Base-by-base conservation (phyloP, 2,329 filamentous ascomycete species). In the Neofusicoccum kwambonambiense region DNA sequence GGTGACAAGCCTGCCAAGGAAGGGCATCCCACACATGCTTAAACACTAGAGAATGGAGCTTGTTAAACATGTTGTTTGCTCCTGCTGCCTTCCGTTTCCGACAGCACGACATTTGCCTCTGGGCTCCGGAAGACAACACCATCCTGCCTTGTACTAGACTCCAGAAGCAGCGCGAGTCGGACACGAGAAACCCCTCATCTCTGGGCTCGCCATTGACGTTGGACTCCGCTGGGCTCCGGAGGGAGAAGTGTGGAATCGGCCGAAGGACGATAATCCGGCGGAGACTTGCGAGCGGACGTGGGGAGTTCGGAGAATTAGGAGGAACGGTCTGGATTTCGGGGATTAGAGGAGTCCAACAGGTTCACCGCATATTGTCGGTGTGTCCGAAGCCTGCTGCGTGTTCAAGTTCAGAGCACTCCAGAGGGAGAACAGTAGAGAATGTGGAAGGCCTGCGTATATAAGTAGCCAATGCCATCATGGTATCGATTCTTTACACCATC, bases 1-100 rank as follows among this genome's bases (percentile, higher is more conserved):
- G 56, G 56, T 58, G 56, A 58, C 56, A 58, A 58, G 56, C 41
- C 17, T 13, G 56, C 56, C 56, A 58, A 58, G 56, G 42, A 45
- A 1, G 41, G 22, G 31, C 50, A 35, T 52, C 15, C 50, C 15
- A 37, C 50, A 52, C 50, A 47, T 58, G 22, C 54, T 45, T 45
- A 17, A 57, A 44, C 17, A 22, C 52, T n/a, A 42, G 15, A 6
- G 12, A 9, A n/a, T 5, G 3, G 39, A 27, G 39, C 47, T 31
- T 57, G 37, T 54, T 35, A 22, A 39, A 56, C 52, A 27, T 37
- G n/a, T 3, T 47, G 31, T 45, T 47, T 58, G 41, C 22, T 17
- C 19, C 39, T 42, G 19, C 13, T 19, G 17, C 54, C 56, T 58
- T 58, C 56, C 56, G 56, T 8, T n/a, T 58, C 41, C 2, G 56